Evolutionary conservation across 2,329 filamentous ascomycete genomes (phyloP).

Genomic region (Fusarium oxysporum): DNA sequence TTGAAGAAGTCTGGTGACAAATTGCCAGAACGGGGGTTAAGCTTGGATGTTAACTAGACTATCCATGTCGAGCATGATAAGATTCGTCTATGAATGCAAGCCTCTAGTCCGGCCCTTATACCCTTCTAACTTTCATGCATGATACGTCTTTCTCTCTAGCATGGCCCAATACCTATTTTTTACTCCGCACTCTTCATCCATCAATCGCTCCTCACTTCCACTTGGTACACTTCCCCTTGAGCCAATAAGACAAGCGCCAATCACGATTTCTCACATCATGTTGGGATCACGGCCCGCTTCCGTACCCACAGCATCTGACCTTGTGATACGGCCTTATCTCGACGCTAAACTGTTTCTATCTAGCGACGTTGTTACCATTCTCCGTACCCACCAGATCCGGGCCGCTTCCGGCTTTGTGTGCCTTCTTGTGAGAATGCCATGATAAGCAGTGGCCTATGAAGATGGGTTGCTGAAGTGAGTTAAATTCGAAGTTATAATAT

Average conservation of each 20-base stretch:
- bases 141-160: background rate
- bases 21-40: accelerated
- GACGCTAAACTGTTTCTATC: background rate
- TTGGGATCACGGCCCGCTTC: background rate
- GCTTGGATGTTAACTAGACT: background rate
- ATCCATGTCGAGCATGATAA: background rate
- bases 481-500: background rate
- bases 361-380: accelerated
- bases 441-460: background rate
- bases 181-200: background rate
- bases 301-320: background rate
- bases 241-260: background rate
- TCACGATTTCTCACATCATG: background rate
- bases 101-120: background rate
- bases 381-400: background rate
- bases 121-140: background rate
- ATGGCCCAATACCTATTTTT: accelerated
- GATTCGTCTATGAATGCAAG: background rate
- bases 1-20: accelerated
- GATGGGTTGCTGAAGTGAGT: accelerated
- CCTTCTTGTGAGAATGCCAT: background rate
- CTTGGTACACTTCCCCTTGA: background rate
- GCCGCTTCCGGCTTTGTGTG: background rate
- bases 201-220: background rate
- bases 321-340: background rate